Conservation (phyloP, 352 stramenopile genomes). For the Pythium oligandrum region DNA sequence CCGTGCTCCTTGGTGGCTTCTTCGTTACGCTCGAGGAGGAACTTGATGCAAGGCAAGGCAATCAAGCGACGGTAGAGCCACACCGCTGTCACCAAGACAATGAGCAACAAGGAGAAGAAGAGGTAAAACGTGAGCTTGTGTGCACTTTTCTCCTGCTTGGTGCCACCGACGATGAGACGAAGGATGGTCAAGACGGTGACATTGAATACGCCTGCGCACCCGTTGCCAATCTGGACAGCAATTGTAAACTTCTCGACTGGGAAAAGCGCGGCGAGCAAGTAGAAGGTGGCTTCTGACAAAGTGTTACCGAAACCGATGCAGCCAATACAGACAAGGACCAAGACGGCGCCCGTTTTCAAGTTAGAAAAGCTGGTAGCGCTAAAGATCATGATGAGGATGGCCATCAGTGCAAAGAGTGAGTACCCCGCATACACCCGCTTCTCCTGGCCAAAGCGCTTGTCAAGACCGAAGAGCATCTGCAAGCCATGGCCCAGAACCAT, state of each 20-base stretch:
- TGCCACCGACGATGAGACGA: slow-evolving; percentile 39
- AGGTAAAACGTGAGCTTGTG: slow-evolving; percentile 47
- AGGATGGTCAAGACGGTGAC: slow-evolving; percentile 51
- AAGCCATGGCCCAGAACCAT: slow-evolving; percentile 46
- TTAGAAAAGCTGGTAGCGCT: slow-evolving; percentile 43
- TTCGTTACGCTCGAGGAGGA: slow-evolving; percentile 48
- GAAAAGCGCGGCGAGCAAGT: slow-evolving; percentile 56
- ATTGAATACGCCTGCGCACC: slow-evolving; percentile 44
- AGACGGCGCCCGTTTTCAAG: slow-evolving; percentile 35
- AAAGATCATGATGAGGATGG: slow-evolving; percentile 62
- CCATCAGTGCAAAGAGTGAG: slow-evolving; percentile 45
- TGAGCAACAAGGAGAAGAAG: slow-evolving; percentile 49
- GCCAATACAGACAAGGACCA: slow-evolving; percentile 56
- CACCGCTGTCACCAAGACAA: slow-evolving; percentile 41
- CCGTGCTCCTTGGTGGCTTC: slow-evolving; percentile 22
- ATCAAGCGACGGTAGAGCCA: slow-evolving; percentile 36
- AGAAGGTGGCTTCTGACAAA: slow-evolving; percentile 52
- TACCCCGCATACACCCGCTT: slow-evolving; percentile 47
- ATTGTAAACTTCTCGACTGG: slow-evolving; percentile 64
- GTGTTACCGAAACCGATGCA: slow-evolving; percentile 50
- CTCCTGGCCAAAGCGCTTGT: slow-evolving; percentile 44
- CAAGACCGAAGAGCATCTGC: slow-evolving; percentile 51
- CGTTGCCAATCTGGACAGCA: slow-evolving; percentile 61
- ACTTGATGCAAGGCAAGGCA: slow-evolving; percentile 37
- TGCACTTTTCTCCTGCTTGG: slow-evolving; percentile 29